phyloP scores from a whole-genome alignment of 768 basidiomycete species.

The Polyporus arcularius region DNA sequence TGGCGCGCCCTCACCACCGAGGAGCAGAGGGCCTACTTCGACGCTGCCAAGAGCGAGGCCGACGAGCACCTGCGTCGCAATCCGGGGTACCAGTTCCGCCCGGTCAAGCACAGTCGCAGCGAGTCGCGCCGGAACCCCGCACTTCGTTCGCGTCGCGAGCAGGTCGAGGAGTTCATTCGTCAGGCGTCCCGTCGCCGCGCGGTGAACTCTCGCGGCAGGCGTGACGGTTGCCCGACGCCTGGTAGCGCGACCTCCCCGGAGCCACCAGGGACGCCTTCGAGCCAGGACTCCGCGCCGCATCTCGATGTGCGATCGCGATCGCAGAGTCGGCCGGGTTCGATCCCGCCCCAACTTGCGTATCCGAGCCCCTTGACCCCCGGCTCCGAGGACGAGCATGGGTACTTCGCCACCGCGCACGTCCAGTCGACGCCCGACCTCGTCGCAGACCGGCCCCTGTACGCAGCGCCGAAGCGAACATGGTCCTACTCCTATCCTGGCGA shows the following conservation, averaged over 20 bases:
- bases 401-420: constrained; percentile 1
- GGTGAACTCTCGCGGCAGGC: constrained; percentile 9
- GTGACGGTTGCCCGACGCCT: constrained; percentile 8
- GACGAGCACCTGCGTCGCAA: constrained; percentile 50
- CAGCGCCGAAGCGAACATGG: constrained; percentile 5
- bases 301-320: not conserved
- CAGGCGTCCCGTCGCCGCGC: constrained; percentile 10
- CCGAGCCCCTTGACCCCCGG: not conserved
- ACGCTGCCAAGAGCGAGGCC: constrained; percentile 54
- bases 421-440: constrained; percentile 10
- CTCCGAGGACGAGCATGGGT: not conserved
- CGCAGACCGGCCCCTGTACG: constrained; percentile 3
- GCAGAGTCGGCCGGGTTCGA: constrained; percentile 3
- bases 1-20: constrained; percentile 59
- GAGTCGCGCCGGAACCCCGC: constrained; percentile 16
- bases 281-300: constrained; percentile 11
- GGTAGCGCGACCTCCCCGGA: constrained; percentile 21
- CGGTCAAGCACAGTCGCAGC: constrained; percentile 29
- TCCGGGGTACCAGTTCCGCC: constrained; percentile 67
- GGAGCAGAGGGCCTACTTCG: constrained; percentile 46
- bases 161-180: constrained; percentile 27
- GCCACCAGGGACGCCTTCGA: constrained; percentile 18
- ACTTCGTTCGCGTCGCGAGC: constrained; percentile 28
- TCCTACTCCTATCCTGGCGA: constrained; percentile 12
- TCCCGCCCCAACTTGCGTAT: not conserved